Percentiles rank a stretch among this genome's conserved stretches.
These are phyloP conservation scores for Chaetomium olivaceum DNA, from an alignment of 2,329 filamentous ascomycete species.

Conservation along the genomic window DNA sequence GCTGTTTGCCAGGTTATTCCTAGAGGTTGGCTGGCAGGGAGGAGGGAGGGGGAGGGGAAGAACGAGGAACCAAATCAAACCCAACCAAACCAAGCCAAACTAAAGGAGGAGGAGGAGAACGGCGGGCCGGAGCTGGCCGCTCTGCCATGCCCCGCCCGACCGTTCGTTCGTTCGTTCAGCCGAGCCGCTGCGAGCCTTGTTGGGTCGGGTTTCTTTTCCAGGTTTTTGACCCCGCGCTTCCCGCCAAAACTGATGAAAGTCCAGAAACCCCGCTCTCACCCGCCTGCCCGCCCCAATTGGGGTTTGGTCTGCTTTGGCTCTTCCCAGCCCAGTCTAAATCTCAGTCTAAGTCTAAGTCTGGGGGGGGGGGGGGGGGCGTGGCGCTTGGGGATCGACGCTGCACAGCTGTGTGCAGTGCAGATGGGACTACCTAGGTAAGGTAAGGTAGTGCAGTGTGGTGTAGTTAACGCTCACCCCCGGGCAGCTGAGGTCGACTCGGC, in stretches of 20 bases:
- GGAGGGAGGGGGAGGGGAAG: no score
- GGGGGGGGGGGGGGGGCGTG: no score
- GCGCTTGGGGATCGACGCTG: no score
- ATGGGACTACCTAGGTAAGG: no score
- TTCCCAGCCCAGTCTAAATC: not conserved
- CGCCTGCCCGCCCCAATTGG: not conserved
- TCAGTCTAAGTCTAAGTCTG: no score
- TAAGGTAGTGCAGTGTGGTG: no score
- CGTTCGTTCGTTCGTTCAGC: not conserved
- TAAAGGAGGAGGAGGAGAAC: not conserved
- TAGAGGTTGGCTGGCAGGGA: no score
- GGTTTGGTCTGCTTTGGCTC: not conserved
- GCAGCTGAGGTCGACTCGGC: no score
- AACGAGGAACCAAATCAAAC: not conserved
- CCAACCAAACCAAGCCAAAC: no score
- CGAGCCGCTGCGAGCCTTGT: not conserved
- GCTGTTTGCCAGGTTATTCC: no score
- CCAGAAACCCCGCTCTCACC: not conserved
- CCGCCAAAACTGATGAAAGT: not conserved
- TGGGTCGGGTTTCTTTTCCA: not conserved
- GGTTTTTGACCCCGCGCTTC: not conserved
- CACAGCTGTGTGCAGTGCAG: no score
- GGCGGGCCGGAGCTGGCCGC: not conserved
- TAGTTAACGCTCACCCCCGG: no score
- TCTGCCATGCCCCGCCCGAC: not conserved